Evolutionary conservation across 208 protist genomes (phyloP).

Genomic region (Acanthamoeba triangularis): DNA sequence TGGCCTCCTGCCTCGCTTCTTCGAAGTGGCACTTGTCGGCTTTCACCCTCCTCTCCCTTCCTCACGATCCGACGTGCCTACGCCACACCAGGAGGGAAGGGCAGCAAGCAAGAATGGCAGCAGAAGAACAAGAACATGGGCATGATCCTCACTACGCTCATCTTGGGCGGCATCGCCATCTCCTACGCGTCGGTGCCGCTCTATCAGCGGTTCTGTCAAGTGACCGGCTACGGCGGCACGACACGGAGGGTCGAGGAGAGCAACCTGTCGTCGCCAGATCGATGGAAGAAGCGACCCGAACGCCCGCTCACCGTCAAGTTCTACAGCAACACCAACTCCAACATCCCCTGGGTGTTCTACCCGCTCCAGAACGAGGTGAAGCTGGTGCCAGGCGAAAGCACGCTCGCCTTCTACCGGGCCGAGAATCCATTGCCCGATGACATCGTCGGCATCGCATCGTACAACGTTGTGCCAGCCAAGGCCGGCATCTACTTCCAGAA

Average conservation of each 20-base stretch:
- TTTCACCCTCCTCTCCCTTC: neutral
- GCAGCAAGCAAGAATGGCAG: constrained; percentile 42
- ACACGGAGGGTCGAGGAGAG: constrained; percentile 73
- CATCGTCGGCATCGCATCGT: constrained; percentile 89
- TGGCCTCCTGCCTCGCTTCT: neutral
- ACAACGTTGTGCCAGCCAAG: constrained; percentile 89
- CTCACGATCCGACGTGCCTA: neutral
- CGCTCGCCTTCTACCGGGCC: constrained; percentile 89
- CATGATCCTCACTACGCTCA: constrained; percentile 5
- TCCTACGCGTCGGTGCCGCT: constrained; percentile 89
- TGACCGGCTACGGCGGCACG: constrained; percentile 85
- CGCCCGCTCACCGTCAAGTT: constrained; percentile 11
- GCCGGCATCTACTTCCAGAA: constrained; percentile 97
- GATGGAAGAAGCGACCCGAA: constrained; percentile 24
- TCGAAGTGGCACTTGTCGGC: no score
- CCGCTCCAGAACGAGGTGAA: constrained; percentile 81
- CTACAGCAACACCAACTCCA: constrained; percentile 41
- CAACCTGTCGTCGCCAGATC: neutral
- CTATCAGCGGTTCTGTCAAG: constrained; percentile 89
- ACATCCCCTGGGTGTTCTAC: constrained; percentile 83
- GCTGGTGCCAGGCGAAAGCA: constrained; percentile 86
- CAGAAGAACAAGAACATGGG: constrained; percentile 73
- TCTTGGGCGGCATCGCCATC: constrained; percentile 80
- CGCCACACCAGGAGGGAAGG: neutral
- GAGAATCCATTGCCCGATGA: constrained; percentile 85